Conservation (phyloP, 768 basidiomycete species). For the Suillus cothurnatus region DNA sequence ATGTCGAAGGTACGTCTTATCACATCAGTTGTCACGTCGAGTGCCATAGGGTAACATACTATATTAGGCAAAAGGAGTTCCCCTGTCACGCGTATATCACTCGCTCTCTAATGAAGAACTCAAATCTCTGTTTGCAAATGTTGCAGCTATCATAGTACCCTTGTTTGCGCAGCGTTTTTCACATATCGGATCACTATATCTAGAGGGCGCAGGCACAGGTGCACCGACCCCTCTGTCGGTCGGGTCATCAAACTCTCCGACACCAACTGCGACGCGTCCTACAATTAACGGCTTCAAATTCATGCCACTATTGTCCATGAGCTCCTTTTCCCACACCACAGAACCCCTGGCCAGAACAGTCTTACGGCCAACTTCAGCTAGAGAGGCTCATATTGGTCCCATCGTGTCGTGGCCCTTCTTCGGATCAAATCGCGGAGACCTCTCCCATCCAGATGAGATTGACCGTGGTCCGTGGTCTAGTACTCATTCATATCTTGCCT, state of each 20-base stretch:
- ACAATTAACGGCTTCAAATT: conserved; percentile 23
- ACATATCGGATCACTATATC: conserved; percentile 74
- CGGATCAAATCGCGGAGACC: conserved; percentile 77
- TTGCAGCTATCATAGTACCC: conserved; percentile 69
- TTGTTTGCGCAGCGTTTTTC: conserved; percentile 79
- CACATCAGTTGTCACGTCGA: conserved; percentile 5
- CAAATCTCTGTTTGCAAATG: conserved; percentile 63
- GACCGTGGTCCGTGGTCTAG: conserved; percentile 80
- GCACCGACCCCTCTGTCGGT: conserved; percentile 19
- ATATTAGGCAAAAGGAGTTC: conserved; percentile 69
- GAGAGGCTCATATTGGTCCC: conserved; percentile 62
- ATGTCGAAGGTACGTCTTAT: conserved; percentile 73
- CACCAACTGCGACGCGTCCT: conserved; percentile 28
- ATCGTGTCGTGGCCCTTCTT: conserved; percentile 94
- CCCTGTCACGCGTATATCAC: conserved; percentile 71
- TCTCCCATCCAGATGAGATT: conserved; percentile 66
- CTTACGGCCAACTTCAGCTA: conserved; percentile 29
- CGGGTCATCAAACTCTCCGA: conserved; percentile 26
- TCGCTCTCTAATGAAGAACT: conserved; percentile 67
- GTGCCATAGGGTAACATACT: conserved; percentile 10
- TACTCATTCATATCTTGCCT: conserved; percentile 58
- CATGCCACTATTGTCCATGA: conserved; percentile 18
- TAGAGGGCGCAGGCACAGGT: conserved; percentile 33
- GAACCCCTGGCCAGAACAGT: neutral
- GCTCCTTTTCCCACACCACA: conserved; percentile 11